Evolutionary conservation across 495 filamentous ascomycete species (phyloP), one percentile per base, ranked within the genome.

Genomic region (Aspergillus indologenus): DNA sequence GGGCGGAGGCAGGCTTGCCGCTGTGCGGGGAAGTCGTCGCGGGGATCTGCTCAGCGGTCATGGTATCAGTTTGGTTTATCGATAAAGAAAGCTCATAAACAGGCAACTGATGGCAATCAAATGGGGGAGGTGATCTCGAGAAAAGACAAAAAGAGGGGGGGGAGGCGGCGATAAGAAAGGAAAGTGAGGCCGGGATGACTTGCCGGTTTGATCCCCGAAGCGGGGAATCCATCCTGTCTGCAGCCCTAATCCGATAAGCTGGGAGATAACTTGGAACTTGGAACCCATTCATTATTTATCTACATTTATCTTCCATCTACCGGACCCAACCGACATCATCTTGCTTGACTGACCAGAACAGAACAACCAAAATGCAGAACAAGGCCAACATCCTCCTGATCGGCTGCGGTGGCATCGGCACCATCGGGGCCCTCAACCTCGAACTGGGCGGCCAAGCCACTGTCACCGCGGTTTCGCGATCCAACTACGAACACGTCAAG

Each of bases 371-470:
- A 1, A 61, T 51, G 40, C 52, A 61, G 19, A 42, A 56, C 29
- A 65, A 61, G 42, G 17, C 26, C 6, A 58, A 50, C n/a, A 49
- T 70, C 20, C 56, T 73, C 0, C 19, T 85, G 5, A 78, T 85
- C 54, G 83, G 84, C 23, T 65, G 71, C 11, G 84, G 84, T 1
- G 76, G 76, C 48, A 73, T 87, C 2, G 84, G 83, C 26, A 65
- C 75, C 0, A 74, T 82, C 26, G 79, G 78, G 44, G 71, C 76
- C 26, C 78, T 75, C 55, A 69, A 79, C 19, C 70, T 87, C 7
- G 65, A 78, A 42, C 62, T 65, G 7, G 74, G 75, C 29, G 66
- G 71, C 5, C 29, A 51, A 6, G 74, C 75, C 17, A 58, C 46
- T 1, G 75, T 83, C 42, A 81, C 79, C 1, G 74, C 77, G 0